Evolutionary conservation across 1,139 yeast species (phyloP).

Genomic region (Candida dubliniensis): DNA sequence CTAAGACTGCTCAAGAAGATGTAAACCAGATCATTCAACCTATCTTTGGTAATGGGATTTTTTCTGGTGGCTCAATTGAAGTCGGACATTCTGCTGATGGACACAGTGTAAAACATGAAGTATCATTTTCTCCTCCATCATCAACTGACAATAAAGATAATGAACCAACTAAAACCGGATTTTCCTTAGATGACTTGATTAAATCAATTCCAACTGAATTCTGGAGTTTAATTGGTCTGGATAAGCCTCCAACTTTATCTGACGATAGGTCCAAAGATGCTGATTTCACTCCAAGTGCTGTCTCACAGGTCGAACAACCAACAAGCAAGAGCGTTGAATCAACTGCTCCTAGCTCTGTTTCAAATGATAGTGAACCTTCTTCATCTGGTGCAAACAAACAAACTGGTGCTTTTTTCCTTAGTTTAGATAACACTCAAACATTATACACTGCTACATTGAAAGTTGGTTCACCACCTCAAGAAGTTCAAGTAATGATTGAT

Average conservation of each 20-base stretch:
- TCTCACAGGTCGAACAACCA: background rate
- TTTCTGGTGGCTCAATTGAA: background rate
- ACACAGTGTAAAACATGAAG: constrained; percentile 1
- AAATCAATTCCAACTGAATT: constrained; percentile 1
- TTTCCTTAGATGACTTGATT: background rate
- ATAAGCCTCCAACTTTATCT: background rate
- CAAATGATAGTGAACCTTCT: background rate
- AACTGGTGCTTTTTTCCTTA: constrained; percentile 11
- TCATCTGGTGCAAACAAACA: constrained; percentile 1
- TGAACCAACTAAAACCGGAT: background rate
- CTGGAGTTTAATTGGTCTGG: constrained; percentile 1
- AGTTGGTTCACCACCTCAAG: constrained; percentile 38
- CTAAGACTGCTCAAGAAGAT: constrained; percentile 1
- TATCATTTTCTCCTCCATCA: background rate
- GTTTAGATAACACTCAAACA: constrained; percentile 14
- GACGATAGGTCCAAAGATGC: background rate
- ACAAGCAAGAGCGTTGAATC: background rate
- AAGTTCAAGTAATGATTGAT: constrained; percentile 32
- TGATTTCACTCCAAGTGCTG: background rate
- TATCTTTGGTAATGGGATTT: constrained; percentile 5
- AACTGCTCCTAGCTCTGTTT: background rate
- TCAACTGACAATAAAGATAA: background rate
- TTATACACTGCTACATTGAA: constrained; percentile 29
- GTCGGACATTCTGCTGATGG: background rate
- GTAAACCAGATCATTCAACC: constrained; percentile 6